Base-by-base conservation (phyloP, 257 asterid species). In the Primulina tabacum region DNA sequence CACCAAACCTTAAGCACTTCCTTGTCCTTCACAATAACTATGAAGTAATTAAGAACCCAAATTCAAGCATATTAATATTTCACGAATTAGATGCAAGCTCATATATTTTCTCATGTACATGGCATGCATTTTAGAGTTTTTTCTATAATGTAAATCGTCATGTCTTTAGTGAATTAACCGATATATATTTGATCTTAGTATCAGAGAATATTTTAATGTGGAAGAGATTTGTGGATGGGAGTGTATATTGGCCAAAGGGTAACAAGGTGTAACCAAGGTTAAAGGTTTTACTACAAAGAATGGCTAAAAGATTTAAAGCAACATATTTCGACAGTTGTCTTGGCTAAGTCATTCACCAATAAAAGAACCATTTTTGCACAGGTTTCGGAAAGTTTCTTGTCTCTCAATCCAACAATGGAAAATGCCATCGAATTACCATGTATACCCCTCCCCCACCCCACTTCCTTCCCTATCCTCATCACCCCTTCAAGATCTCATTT, bases 361-460 rank as follows among this genome's bases (percentile, higher is more conserved):
- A 72, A 82, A 77, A 60, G 78, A 71, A 70, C 74, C 62, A 32
- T 74, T 75, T 77, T 80, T 57, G 58, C 83, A 78, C 79, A 68
- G 78, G 76, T 64, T 55, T 80, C 62, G 33, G 80, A 85, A 85
- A 85, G 90, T 82, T 70, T 12, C 50, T 79, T 85, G 84, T 78
- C 82, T 63, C 76, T 65, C 62, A 78, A 74, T 79, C 87, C 90
- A 5, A 76, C 83, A 76, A 78, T 74, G 74, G 90, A 77, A 81
- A 78, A 67, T 73, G 70, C 73, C 84, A 79, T 72, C 68, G 67
- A 66, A 62, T 29, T 34, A 33, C 16, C 75, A 50, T 16, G 56
- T 50, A 12, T 17, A 18, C 30, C n/a, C 53, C 7, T 32, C n/a
- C 37, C 24, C 47, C 34, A 32, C 20, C 26, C 20, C 11, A 24